Conservation (phyloP, 108 stramenopile species). For the Stephanodiscus triporus region DNA sequence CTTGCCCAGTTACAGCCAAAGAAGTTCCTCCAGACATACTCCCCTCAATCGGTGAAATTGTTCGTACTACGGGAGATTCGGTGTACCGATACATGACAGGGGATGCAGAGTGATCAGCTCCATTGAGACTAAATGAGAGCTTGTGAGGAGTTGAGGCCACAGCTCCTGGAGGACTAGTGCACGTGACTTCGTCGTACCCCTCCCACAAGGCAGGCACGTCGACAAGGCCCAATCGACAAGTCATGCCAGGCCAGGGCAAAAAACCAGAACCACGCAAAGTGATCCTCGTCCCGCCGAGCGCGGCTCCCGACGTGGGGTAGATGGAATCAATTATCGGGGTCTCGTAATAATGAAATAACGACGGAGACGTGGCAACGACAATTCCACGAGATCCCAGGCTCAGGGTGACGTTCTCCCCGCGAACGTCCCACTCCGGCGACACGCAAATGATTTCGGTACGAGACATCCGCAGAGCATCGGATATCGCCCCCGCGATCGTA, state of each 20-base stretch:
- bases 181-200: not conserved
- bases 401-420: not conserved
- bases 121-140: constrained; percentile 22
- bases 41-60: constrained; percentile 10
- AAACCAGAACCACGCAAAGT: constrained; percentile 11
- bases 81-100: constrained; percentile 16
- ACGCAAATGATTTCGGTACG: not conserved
- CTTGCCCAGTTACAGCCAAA: constrained; percentile 5
- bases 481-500: not conserved
- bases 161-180: constrained; percentile 7
- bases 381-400: constrained; percentile 9
- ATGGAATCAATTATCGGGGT: constrained; percentile 12
- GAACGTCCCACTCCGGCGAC: constrained; percentile 11
- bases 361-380: not conserved
- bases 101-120: constrained; percentile 10
- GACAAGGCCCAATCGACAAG: constrained; percentile 19
- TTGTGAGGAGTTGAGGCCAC: not conserved
- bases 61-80: constrained; percentile 5
- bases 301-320: constrained; percentile 14
- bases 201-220: constrained; percentile 16
- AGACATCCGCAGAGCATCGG: constrained; percentile 3
- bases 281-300: constrained; percentile 13
- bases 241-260: constrained; percentile 3
- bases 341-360: constrained; percentile 16
- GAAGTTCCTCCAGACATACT: constrained; percentile 9